Evolutionary conservation across 73 alveolate species (phyloP), one percentile per base, ranked within the genome.

Genomic region (Uronychia binucleata): DNA sequence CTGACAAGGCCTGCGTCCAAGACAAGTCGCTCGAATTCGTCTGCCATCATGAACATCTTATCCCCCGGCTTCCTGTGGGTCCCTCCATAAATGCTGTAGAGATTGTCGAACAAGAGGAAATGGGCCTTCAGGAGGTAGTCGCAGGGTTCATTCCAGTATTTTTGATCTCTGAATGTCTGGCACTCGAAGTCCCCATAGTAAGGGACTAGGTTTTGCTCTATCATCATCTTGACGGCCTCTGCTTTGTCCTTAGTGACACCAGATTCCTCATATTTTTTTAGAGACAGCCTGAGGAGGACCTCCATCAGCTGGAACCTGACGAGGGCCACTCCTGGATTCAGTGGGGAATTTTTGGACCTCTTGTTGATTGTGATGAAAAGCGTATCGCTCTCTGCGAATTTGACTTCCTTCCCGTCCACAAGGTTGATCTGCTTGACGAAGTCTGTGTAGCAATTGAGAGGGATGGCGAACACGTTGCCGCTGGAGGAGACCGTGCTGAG

Each of bases 41-140:
- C 96, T 25, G 78, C 79, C 83, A 79, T 91, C 96, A 91, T 91
- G 59, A 91, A 86, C 76, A 84, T 77, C 80, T 91, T 90, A 31
- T 81, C 96, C 25, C 96, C 96, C 13, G 96, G 96, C 34, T 87
- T 86, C 83, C 77, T 60, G 79, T 91, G 85, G 26, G 88, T 86
- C 19, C 96, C 88, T 0, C 92, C 93, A 57, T 85, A 91, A 0
- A 0, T 75, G 57, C 87, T 91, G 57, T 67, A 91, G 0, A 91
- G 30, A 31, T 75, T 57, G n/a, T 78, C 90, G 31, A 91, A 77
- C 14, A 91, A 27, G 0, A 75, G 79, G 30, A 77, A 29, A 57
- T 91, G 93, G 19, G 93, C 31, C 67, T 91, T 91, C 74, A 75
- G 81, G 33, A 91, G 29, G 67, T 87, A 79, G 57, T 91, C 96